Evolutionary conservation across 768 basidiomycete species (phyloP), one percentile per base, ranked within the genome.

Genomic region (Ramaria sp.): DNA sequence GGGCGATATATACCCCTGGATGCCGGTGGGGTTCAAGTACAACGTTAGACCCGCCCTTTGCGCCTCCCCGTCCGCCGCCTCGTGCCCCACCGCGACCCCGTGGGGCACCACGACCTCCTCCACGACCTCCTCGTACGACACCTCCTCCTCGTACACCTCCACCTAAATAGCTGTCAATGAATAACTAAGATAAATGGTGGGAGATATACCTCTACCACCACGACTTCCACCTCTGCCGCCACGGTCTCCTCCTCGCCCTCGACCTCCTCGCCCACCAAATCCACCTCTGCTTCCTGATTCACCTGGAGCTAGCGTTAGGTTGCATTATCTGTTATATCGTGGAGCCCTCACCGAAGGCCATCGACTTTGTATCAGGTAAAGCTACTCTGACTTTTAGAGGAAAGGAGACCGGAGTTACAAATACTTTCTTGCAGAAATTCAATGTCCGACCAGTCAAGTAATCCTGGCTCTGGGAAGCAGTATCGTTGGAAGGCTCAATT

Each of bases 1-100:
- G 88, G 56, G 96, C 96, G 64, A 99, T 87, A 73, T 97, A 99
- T 50, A 99, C 79, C 48, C 96, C 96, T 32, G 82, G 71, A 69
- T 99, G 96, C 65, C 86, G 78, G 74, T 99, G 96, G 0, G 95
- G 93, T 68, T 98, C 94, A 58, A 99, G 74, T 60, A 95, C 81
- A 50, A 92, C 91, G 61, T 87, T 91, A 36, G 91, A 73, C 1
- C 91, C 92, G 22, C 93, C 93, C 60, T 69, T 77, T 3, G 78
- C 82, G 10, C 90, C 89, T 3, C 87, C 83, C 12, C 82, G 67
- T 10, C 78, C 83, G 5, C 84, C 83, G 1, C 77, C 72, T 2
- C 73, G 67, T 24, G 72, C 69, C 16, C 69, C 68, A 27, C 73
- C 71, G 43, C 72, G 65, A 9, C 73, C 72, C 16, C 77, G 69